A percentile compares a stretch with the other conserved stretches of the same genome.
Evolutionary conservation across 2,329 filamentous ascomycete genomes (phyloP).

Genomic region (Emergomyces orientalis): DNA sequence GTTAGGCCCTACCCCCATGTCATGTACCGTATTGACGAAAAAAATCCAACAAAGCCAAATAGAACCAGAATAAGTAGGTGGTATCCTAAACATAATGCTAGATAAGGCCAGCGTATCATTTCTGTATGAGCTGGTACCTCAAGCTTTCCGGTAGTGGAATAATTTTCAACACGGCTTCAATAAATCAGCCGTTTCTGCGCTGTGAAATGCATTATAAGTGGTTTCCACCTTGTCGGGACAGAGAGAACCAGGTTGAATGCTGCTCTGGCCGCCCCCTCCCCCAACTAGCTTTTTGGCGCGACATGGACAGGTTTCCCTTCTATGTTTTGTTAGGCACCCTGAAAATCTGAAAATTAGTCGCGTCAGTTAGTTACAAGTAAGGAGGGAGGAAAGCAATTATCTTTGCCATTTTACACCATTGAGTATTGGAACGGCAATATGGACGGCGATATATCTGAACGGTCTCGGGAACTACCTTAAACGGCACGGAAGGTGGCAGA

Average conservation of each 20-base stretch:
- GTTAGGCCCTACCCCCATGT: background rate
- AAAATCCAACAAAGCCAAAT: background rate
- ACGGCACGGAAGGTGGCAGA: background rate
- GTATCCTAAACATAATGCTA: background rate
- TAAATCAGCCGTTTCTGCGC: background rate
- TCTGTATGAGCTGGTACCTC: background rate
- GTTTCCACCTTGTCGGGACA: conserved; percentile 13
- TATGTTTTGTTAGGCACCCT: background rate
- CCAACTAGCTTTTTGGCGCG: background rate
- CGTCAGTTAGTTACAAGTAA: background rate
- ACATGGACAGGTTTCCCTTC: background rate
- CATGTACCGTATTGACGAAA: background rate
- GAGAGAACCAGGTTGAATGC: background rate
- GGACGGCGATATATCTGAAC: background rate
- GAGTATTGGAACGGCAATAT: background rate
- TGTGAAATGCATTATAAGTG: conserved; percentile 11
- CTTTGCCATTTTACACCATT: background rate
- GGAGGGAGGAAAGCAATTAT: background rate
- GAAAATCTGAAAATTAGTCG: background rate
- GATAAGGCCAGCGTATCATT: background rate
- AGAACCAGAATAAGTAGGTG: background rate
- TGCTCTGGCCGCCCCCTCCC: background rate
- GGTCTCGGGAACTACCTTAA: conserved; percentile 3
- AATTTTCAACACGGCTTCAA: background rate
- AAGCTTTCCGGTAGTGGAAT: background rate